phyloP scores from a whole-genome alignment of 768 basidiomycete species.

The Phanerochaete carnosa region DNA sequence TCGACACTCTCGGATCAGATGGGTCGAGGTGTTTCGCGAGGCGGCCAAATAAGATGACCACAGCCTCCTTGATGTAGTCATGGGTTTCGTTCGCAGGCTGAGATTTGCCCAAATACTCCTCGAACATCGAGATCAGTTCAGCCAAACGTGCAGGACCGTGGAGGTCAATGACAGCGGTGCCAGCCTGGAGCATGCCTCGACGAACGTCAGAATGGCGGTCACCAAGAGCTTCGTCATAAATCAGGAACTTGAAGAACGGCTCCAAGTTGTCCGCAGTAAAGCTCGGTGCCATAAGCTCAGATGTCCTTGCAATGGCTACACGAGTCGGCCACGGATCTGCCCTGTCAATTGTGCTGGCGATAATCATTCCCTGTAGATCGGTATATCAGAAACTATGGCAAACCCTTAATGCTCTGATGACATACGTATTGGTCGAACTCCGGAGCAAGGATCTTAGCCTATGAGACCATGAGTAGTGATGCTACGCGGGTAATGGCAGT shows the following conservation, averaged over 20 bases:
- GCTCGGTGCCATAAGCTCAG: conserved; percentile 63
- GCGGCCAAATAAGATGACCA: conserved; percentile 92
- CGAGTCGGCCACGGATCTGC: conserved; percentile 87
- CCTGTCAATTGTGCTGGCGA: conserved; percentile 80
- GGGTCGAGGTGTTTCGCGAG: conserved; percentile 84
- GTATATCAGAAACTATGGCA: not conserved
- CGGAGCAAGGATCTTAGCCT: conserved; percentile 85
- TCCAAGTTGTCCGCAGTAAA: conserved; percentile 62
- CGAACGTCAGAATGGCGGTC: conserved; percentile 82
- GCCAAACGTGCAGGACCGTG: conserved; percentile 74
- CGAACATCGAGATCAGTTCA: conserved; percentile 77
- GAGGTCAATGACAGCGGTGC: conserved; percentile 74
- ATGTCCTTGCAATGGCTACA: conserved; percentile 65
- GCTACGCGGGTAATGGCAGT: not conserved
- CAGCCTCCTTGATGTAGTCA: conserved; percentile 91
- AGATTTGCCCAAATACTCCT: conserved; percentile 57
- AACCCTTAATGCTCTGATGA: not conserved
- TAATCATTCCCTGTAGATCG: conserved; percentile 86
- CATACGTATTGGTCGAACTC: conserved; percentile 92
- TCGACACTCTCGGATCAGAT: conserved; percentile 62
- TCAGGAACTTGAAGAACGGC: conserved; percentile 80
- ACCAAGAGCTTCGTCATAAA: conserved; percentile 83
- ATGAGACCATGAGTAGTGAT: not conserved
- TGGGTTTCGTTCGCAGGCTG: conserved; percentile 61
- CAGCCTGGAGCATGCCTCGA: conserved; percentile 84